Evolutionary conservation across 495 filamentous ascomycete species (phyloP), one percentile per base, ranked within the genome.

Genomic region (Penicillium dipodomyicola): DNA sequence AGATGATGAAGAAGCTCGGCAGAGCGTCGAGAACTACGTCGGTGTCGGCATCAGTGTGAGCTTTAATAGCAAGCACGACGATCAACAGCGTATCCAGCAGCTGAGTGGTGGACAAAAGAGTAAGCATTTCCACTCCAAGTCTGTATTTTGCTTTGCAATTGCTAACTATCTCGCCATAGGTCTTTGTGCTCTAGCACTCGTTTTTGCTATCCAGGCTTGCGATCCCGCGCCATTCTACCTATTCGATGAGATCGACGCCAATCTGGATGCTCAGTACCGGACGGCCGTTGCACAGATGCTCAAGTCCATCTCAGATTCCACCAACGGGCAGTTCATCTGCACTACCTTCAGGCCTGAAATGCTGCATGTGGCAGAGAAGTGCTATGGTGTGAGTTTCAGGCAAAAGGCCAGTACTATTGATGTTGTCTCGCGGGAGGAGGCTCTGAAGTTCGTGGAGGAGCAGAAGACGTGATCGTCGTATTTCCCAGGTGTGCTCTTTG

Each of bases 291-390:
- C 94, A 5, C 80, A 87, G 58, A 90, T 97, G 80, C 79, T 98
- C 17, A 76, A 89, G 62, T 84, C 85, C 40, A 90, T 93, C 60
- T 89, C 90, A 10, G 78, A 77, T 54, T 69, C 74, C 29, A 78
- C 75, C 10, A 77, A 73, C 30, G 76, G 75, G 3, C 88, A 92
- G 61, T 91, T 92, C 67, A 92, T 92, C 69, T 90, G 87, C 77
- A 99, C 94, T 4, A 99, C 94, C 5, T 99, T 99, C 85, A 82
- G 94, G 32, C 95, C 95, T 17, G 94, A 99, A 74, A 96, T 99
- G 80, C 79, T 99, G 56, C 82, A 86, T 49, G 91, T 97, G 35
- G 95, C 95, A 19, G 91, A 97, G 74, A 95, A 97, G 76, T 96
- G 92, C 74, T 99, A 99, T 67, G 95, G 95, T 48, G 94, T 99